Evolutionary conservation across 192 early-diverging fungal genomes (phyloP).

Genomic region (Podochytrium sp.): DNA sequence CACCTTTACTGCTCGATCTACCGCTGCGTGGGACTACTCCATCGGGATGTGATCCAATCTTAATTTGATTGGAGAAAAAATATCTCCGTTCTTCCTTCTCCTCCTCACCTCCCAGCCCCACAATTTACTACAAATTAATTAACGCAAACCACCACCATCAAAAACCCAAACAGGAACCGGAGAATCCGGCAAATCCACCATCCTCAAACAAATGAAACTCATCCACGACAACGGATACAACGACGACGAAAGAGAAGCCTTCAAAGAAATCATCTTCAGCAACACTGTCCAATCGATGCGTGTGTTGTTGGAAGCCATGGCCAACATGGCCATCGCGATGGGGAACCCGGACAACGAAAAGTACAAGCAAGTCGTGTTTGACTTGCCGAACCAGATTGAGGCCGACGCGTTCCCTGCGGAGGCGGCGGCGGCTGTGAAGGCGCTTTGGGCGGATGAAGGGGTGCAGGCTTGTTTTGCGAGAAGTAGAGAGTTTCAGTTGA

Average conservation of each 20-base stretch:
- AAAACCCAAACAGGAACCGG: slow-evolving; percentile 73
- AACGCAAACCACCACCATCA: background rate
- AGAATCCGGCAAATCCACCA: slow-evolving; percentile 96
- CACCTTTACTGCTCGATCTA: too few species aligned
- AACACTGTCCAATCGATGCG: slow-evolving; percentile 97
- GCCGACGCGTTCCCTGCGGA: slow-evolving; percentile 82
- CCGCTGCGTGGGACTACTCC: too few species aligned
- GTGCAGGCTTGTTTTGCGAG: slow-evolving; percentile 82
- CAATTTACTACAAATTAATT: background rate
- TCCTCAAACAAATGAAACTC: slow-evolving; percentile 98
- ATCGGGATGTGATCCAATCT: too few species aligned
- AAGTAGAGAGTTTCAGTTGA: slow-evolving; percentile 91
- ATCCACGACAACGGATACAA: slow-evolving; percentile 96
- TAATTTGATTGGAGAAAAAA: too few species aligned
- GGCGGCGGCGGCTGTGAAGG: slow-evolving; percentile 76
- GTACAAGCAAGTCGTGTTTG: slow-evolving; percentile 75
- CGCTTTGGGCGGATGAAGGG: slow-evolving; percentile 84
- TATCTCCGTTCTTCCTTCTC: background rate
- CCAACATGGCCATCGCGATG: slow-evolving; percentile 76
- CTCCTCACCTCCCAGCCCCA: background rate
- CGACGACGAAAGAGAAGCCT: slow-evolving; percentile 85
- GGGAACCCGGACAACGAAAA: slow-evolving; percentile 69
- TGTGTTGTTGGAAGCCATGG: slow-evolving; percentile 95
- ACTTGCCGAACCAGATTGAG: slow-evolving; percentile 86
- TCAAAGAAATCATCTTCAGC: slow-evolving; percentile 94